Conservation (phyloP, 2,329 filamentous ascomycete species). For the Dryadomyces sulphureus region DNA sequence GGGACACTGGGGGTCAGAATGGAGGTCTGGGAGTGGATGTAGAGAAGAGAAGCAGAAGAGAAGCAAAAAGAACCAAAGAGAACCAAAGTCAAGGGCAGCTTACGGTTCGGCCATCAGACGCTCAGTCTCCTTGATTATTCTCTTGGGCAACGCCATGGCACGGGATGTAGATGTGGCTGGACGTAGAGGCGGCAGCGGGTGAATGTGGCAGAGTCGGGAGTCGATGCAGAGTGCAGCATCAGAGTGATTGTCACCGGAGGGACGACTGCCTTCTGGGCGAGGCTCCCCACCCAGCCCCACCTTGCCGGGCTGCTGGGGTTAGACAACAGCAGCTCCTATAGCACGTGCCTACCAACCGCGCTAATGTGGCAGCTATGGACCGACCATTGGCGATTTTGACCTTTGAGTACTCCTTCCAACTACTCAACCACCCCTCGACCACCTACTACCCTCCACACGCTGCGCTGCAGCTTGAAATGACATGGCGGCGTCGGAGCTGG, state of each 20-base stretch:
- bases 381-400: too few relatives aligned
- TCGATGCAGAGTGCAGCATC: background rate
- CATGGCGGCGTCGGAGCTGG: constrained; percentile 30
- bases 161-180: background rate
- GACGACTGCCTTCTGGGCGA: background rate
- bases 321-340: too few relatives aligned
- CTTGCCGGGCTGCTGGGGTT: background rate
- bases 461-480: too few relatives aligned
- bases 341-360: too few relatives aligned
- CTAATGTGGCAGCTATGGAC: too few relatives aligned
- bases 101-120: constrained; percentile 93
- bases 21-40: background rate
- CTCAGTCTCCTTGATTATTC: constrained; percentile 98
- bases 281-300: constrained; percentile 4
- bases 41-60: background rate
- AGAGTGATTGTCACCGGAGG: background rate
- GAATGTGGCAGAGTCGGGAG: too few relatives aligned
- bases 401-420: too few relatives aligned
- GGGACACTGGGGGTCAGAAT: constrained; percentile 60
- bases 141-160: constrained; percentile 72
- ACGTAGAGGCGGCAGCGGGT: too few relatives aligned
- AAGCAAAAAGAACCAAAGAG: constrained; percentile 1
- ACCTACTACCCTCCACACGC: too few relatives aligned
- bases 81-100: constrained; percentile 23
- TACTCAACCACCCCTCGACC: too few relatives aligned